These are phyloP conservation scores for Rhodotorula sp. DNA, from an alignment of 1,284 basidiomycete genomes.

Conservation along the genomic window DNA sequence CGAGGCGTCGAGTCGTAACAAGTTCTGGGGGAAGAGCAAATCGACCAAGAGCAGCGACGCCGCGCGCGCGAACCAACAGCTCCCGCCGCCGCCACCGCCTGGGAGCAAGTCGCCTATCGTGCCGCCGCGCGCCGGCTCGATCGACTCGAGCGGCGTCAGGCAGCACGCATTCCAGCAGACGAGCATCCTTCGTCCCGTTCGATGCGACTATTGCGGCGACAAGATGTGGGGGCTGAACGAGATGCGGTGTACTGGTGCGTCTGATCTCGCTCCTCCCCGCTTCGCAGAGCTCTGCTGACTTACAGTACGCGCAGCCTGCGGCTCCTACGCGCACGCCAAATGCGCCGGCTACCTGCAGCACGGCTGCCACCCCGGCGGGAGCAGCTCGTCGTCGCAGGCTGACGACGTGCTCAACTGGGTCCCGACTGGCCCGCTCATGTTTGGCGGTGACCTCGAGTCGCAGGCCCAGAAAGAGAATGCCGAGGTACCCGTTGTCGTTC, in stretches of 20 bases:
- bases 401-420: slow-evolving; percentile 37
- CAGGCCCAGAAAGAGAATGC: slow-evolving; percentile 44
- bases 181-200: slow-evolving; percentile 81
- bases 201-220: slow-evolving; percentile 93
- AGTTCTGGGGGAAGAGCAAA: slow-evolving; percentile 59
- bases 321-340: slow-evolving; percentile 55
- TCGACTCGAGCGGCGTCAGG: slow-evolving; percentile 37
- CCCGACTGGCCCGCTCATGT: slow-evolving; percentile 34
- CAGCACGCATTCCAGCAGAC: slow-evolving; percentile 87
- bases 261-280: slow-evolving; percentile 5
- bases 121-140: slow-evolving; percentile 7
- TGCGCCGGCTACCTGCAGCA: slow-evolving; percentile 53
- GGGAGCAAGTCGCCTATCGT: slow-evolving; percentile 19
- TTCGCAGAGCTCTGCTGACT: not conserved
- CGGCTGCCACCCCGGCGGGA: slow-evolving; percentile 45
- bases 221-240: slow-evolving; percentile 97
- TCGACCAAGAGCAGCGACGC: slow-evolving; percentile 6
- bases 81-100: slow-evolving; percentile 16
- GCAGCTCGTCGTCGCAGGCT: not conserved
- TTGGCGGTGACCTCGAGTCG: slow-evolving; percentile 43
- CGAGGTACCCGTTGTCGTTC: slow-evolving; percentile 82
- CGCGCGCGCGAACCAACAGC: slow-evolving; percentile 5
- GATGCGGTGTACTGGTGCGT: slow-evolving; percentile 79
- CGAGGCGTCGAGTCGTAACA: slow-evolving; percentile 53
- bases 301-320: slow-evolving; percentile 51